These are phyloP conservation scores for Lunularia cruciata DNA, from an alignment of 225 moss, liverwort and hornwort genomes.

Conservation along the genomic window DNA sequence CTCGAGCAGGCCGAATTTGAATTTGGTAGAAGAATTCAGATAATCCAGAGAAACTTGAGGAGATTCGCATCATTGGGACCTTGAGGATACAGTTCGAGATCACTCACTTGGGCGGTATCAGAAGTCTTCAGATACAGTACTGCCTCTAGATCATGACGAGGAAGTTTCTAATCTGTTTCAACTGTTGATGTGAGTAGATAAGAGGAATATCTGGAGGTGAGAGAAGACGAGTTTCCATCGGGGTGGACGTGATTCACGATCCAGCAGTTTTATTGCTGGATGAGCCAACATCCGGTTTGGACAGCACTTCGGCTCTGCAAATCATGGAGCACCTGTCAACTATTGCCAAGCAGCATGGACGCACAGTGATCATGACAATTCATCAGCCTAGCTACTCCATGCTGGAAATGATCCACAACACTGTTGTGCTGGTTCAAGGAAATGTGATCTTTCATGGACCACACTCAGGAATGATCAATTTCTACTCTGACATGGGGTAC, in stretches of 20 bases:
- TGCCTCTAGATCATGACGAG: too few relatives aligned
- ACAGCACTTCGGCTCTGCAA: constrained; percentile 41
- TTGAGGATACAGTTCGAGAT: too few relatives aligned
- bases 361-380: constrained; percentile 43
- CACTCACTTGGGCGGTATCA: too few relatives aligned
- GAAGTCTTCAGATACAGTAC: too few relatives aligned
- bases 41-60: too few relatives aligned
- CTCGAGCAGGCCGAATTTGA: too few relatives aligned
- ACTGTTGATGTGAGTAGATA: constrained; percentile 21
- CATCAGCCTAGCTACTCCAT: constrained; percentile 43
- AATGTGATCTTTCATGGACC: constrained; percentile 47
- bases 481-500: constrained; percentile 40
- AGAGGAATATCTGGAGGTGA: constrained; percentile 44
- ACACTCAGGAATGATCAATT: constrained; percentile 38
- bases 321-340: constrained; percentile 41
- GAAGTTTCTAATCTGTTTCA: not conserved
- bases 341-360: constrained; percentile 39
- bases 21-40: too few relatives aligned
- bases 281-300: constrained; percentile 43
- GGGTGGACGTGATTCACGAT: constrained; percentile 45
- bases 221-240: constrained; percentile 43
- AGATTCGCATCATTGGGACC: too few relatives aligned
- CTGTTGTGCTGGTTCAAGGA: constrained; percentile 42
- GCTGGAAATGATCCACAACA: constrained; percentile 37
- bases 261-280: constrained; percentile 44